Percentiles rank a stretch among this genome's conserved stretches.
Evolutionary conservation across 352 stramenopile genomes (phyloP).

Genomic region (Phytophthora multivora): DNA sequence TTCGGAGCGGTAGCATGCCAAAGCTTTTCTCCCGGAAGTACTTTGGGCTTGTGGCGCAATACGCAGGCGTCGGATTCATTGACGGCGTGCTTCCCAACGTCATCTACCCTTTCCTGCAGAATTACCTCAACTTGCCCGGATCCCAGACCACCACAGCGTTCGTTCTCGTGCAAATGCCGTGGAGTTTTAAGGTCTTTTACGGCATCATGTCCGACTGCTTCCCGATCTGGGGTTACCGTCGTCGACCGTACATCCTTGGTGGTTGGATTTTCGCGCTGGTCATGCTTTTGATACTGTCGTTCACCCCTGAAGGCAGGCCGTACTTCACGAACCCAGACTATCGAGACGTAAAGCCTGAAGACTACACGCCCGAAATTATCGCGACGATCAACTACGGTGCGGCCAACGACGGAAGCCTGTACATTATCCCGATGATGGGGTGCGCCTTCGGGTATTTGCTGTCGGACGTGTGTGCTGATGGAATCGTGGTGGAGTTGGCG

Average conservation of each 20-base stretch:
- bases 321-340: conserved; percentile 48
- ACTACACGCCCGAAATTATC: conserved; percentile 53
- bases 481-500: conserved; percentile 50
- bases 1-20: conserved; percentile 42
- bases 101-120: conserved; percentile 60
- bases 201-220: conserved; percentile 67
- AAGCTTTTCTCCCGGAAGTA: conserved; percentile 45
- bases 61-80: conserved; percentile 57
- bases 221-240: conserved; percentile 56
- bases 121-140: conserved; percentile 59
- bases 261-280: conserved; percentile 45
- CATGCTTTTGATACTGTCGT: conserved; percentile 51
- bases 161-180: conserved; percentile 58
- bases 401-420: conserved; percentile 35
- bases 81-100: conserved; percentile 51
- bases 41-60: conserved; percentile 58
- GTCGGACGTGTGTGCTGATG: conserved; percentile 54
- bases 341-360: conserved; percentile 44
- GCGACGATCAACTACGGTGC: conserved; percentile 47
- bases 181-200: conserved; percentile 69
- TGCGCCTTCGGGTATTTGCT: conserved; percentile 54
- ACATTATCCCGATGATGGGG: conserved; percentile 55
- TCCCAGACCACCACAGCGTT: conserved; percentile 49
- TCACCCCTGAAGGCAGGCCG: conserved; percentile 36
- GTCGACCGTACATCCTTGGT: conserved; percentile 58